Percentiles rank a stretch among this genome's conserved stretches.
Evolutionary conservation across 2,329 filamentous ascomycete genomes (phyloP).

Genomic region (Rhexocercosporidium sp.): DNA sequence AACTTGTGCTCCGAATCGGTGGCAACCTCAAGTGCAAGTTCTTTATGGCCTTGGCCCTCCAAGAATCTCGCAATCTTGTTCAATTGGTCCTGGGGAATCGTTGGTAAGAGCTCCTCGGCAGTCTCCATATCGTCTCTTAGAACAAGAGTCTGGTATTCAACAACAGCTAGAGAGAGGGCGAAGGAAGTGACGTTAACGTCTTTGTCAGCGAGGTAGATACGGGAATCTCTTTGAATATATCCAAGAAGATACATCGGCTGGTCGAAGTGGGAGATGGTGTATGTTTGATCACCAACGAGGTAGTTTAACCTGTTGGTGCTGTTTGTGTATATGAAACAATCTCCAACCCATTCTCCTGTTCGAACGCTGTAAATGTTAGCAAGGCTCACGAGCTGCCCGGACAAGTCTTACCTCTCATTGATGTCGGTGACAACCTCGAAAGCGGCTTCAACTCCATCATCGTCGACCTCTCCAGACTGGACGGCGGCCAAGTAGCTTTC

Average conservation of each 20-base stretch:
- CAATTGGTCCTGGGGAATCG: slow-evolving; percentile 89
- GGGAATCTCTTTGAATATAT: slow-evolving; percentile 93
- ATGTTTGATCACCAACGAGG: slow-evolving; percentile 95
- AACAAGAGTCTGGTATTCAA: slow-evolving; percentile 97
- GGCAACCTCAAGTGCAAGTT: slow-evolving; percentile 90
- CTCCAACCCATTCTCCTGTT: slow-evolving; percentile 96
- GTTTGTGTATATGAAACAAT: slow-evolving; percentile 99
- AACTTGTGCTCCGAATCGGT: slow-evolving; percentile 97
- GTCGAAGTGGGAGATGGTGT: slow-evolving; percentile 97
- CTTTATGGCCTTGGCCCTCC: slow-evolving; percentile 96
- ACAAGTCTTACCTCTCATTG: slow-evolving; percentile 73
- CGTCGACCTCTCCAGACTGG: slow-evolving; percentile 81
- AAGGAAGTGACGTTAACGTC: slow-evolving; percentile 93
- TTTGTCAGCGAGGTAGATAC: slow-evolving; percentile 94
- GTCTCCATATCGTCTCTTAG: slow-evolving; percentile 92
- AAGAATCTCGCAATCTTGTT: slow-evolving; percentile 98
- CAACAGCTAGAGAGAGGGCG: slow-evolving; percentile 84
- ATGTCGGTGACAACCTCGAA: slow-evolving; percentile 98
- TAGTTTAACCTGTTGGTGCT: slow-evolving; percentile 96
- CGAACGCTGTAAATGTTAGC: slow-evolving; percentile 65
- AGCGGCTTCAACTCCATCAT: slow-evolving; percentile 87
- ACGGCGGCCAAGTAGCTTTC: slow-evolving; percentile 86
- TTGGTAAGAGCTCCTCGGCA: slow-evolving; percentile 81
- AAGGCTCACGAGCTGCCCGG: background rate
- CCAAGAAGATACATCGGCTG: slow-evolving; percentile 93